Evolutionary conservation across 164 flowering plant genomes (phyloP), one percentile per base, ranked within the genome.

Genomic region (Houttuynia cordata): DNA sequence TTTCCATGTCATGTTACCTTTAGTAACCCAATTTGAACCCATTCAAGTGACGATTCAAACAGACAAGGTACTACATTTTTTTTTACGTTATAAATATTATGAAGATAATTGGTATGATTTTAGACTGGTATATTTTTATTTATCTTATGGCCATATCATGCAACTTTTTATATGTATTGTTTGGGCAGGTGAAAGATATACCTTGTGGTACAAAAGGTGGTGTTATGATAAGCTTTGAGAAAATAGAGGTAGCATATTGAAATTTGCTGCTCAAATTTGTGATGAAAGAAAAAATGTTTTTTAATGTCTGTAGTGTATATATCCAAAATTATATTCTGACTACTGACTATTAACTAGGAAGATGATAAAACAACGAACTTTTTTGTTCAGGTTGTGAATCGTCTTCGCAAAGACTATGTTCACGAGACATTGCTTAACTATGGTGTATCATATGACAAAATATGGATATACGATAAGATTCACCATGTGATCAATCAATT

Each of bases 181-280:
- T 42, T 42, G 49, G 12, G 49, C 74, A 92, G 98, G 97, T 92
- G 47, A 84, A 75, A 73, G 91, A 89, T 77, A 88, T 92, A 45
- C 98, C 98, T 15, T 92, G 98, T 75, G 98, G 98, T 55, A 92
- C 98, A 18, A 92, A 92, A 82, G 98, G 98, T 24, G 98, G 98
- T 72, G 98, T 92, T 14, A 86, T 90, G 97, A 92, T 84, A 57
- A 87, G 75, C 75, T 92, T 92, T 65, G 96, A 81, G 70, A 92
- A 87, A 75, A 86, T 92, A 62, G 96, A 91, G 85, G 98, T 83
- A 72, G 57, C 19, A 37, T 6, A 18, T 24, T 15, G 15, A 2
- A 14, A 3, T 22, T 10, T 34, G 20, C 15, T 20, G 23, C 20
- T 7, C 17, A 62, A 30, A 15, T 42, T 50, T 14, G 17, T 12